Evolutionary conservation across 257 asterid species (phyloP).

Genomic region (Ajuga chamaepitys): DNA sequence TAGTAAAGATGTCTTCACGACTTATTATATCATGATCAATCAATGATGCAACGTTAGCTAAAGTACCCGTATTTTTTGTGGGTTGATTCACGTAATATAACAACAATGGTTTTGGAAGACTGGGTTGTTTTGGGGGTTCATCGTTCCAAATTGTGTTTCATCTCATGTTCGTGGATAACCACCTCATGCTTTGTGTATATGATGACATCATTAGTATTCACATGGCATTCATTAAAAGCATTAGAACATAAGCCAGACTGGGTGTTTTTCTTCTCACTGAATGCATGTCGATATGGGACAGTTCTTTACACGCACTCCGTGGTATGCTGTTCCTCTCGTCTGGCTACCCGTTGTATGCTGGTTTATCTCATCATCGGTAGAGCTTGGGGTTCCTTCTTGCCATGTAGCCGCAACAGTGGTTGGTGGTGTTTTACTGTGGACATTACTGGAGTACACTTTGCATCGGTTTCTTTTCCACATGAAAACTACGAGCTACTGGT

Average conservation of each 20-base stretch:
- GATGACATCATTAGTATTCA: too few relatives aligned
- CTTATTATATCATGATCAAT: background rate
- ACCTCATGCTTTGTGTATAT: too few relatives aligned
- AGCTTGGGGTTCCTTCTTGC: conserved; percentile 30
- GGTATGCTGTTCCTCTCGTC: conserved; percentile 66
- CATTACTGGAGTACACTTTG: conserved; percentile 51
- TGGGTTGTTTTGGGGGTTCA: background rate
- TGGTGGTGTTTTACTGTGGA: conserved; percentile 46
- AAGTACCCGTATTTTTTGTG: background rate
- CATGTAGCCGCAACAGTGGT: conserved; percentile 34
- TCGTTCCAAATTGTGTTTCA: background rate
- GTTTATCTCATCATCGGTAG: conserved; percentile 27
- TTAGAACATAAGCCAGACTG: too few relatives aligned
- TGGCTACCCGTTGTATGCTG: conserved; percentile 72
- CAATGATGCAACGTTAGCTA: background rate
- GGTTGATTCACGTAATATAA: background rate
- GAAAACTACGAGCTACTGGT: conserved; percentile 40
- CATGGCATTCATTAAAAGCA: too few relatives aligned
- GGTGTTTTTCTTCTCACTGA: background rate
- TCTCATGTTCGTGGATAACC: too few relatives aligned
- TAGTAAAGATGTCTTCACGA: background rate
- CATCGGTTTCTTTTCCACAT: conserved; percentile 57
- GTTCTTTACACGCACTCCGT: conserved; percentile 59
- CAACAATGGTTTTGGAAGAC: background rate
- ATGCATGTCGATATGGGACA: conserved; percentile 21